A percentile compares a stretch with the other conserved stretches of the same genome.
Conservation (phyloP, 768 basidiomycete genomes). For the Leccinum incarnatum region DNA sequence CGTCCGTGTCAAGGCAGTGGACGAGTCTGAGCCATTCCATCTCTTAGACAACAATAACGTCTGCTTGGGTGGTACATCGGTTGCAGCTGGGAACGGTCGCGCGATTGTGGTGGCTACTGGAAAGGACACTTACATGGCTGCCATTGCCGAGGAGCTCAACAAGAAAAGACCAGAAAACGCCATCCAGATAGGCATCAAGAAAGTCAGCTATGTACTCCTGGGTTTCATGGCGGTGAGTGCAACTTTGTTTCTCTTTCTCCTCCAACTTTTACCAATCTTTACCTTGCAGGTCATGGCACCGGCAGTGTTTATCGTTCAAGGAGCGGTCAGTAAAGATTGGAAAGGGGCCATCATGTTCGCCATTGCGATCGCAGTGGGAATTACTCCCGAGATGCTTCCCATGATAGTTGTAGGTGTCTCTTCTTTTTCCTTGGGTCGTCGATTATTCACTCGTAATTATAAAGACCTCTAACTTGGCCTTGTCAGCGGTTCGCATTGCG, state of each 20-base stretch:
- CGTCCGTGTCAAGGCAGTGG: constrained; percentile 12
- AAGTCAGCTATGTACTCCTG: constrained; percentile 33
- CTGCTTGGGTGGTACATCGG: constrained; percentile 35
- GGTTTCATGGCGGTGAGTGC: constrained; percentile 29
- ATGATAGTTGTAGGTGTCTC: constrained; percentile 31
- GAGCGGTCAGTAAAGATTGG: constrained; percentile 32
- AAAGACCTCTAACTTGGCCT: constrained; percentile 57
- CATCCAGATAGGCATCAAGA: constrained; percentile 32
- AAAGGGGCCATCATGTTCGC: constrained; percentile 32
- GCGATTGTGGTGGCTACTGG: constrained; percentile 33
- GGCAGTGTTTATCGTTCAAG: constrained; percentile 29
- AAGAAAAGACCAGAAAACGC: constrained; percentile 33
- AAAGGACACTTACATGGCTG: constrained; percentile 34
- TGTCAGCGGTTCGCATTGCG: constrained; percentile 55
- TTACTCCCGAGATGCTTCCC: constrained; percentile 34
- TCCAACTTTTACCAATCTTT: neutral
- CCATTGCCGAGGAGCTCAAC: constrained; percentile 34
- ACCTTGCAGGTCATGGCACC: constrained; percentile 29
- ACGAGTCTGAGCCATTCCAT: constrained; percentile 22
- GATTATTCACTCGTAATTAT: constrained; percentile 34
- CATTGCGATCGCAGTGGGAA: constrained; percentile 31
- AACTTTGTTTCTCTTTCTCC: neutral
- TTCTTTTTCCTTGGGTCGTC: neutral
- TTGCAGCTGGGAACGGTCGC: constrained; percentile 32
- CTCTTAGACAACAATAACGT: constrained; percentile 33